These are phyloP conservation scores for Raphanus sativus DNA, from an alignment of 345 rosid species.

Conservation along the genomic window DNA sequence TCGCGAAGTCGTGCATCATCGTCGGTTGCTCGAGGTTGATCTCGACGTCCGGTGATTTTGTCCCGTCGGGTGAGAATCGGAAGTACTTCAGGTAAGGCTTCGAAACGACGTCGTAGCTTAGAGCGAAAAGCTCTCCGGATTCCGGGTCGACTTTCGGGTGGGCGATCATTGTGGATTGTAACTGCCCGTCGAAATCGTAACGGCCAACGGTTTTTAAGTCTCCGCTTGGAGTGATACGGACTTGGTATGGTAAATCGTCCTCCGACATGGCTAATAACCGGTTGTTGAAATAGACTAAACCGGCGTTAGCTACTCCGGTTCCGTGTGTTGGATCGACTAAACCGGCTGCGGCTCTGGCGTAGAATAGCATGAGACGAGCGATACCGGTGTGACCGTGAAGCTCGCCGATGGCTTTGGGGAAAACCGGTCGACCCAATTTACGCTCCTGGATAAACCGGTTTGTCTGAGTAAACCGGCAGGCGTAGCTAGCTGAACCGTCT, in stretches of 20 bases:
- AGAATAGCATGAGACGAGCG: constrained; percentile 71
- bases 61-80: constrained; percentile 59
- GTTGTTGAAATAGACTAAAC: constrained; percentile 68
- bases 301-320: constrained; percentile 87
- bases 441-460: constrained; percentile 70
- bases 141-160: constrained; percentile 86
- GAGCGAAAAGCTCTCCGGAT: constrained; percentile 63
- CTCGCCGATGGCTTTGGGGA: constrained; percentile 91
- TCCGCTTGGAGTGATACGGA: constrained; percentile 52
- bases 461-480: constrained; percentile 81
- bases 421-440: constrained; percentile 62
- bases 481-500: constrained; percentile 62
- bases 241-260: constrained; percentile 86
- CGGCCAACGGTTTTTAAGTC: constrained; percentile 72
- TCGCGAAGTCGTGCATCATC: constrained; percentile 88
- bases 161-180: constrained; percentile 78
- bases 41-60: constrained; percentile 66
- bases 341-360: constrained; percentile 65
- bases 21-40: constrained; percentile 69
- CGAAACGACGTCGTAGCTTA: constrained; percentile 78
- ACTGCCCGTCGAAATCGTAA: constrained; percentile 57
- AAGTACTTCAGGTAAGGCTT: constrained; percentile 81
- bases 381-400: constrained; percentile 95
- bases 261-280: constrained; percentile 86
- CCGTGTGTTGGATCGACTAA: constrained; percentile 66